Base-by-base conservation (phyloP, 352 stramenopile genomes). In the Phytophthora hibernalis region DNA sequence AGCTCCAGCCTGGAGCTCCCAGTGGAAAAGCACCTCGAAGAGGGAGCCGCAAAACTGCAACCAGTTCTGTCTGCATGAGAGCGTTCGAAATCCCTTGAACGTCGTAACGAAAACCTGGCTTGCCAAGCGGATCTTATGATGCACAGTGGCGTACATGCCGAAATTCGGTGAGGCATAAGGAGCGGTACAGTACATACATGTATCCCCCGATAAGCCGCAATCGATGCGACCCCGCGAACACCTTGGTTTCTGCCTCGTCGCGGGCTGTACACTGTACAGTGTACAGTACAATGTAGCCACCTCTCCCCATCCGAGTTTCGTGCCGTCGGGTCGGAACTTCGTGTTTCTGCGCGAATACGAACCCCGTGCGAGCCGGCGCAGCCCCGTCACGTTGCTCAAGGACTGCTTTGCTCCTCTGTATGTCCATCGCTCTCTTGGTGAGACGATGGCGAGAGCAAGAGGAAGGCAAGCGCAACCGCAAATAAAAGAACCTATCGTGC, bases 201-300 rank as follows among this genome's bases (percentile, higher is more conserved):
- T 43, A 51, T 51, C 28, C 2, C 18, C 22, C 11, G 21, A 53
- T 57, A 51, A 44, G 30, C 28, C 40, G 24, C 31, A 44, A 51
- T 30, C 53, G 35, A 69, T 20, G 44, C 20, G 48, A 54, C 22
- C 31, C n/a, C 37, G 38, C 20, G 15, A 48, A 28, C 40, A 44
- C n/a, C 42, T 26, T 71, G 57, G 11, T 62, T 62, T 58, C 44
- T 72, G 65, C 58, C 65, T 72, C 59, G 65, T 72, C 65, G 43
- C 58, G 33, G 51, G 47, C 48, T 68, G 65, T n/a, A n/a, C n/a
- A n/a, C n/a, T n/a, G n/a, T n/a, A n/a, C n/a, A n/a, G n/a, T n/a
- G n/a, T n/a, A n/a, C n/a, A n/a, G n/a, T n/a, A n/a, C n/a, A n/a
- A n/a, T n/a, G n/a, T 72, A 72, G 52, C 59, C 65, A 72, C 65